Evolutionary conservation across 2,329 filamentous ascomycete species (phyloP), one percentile per base, ranked within the genome.

Genomic region (Penicillium sp.): DNA sequence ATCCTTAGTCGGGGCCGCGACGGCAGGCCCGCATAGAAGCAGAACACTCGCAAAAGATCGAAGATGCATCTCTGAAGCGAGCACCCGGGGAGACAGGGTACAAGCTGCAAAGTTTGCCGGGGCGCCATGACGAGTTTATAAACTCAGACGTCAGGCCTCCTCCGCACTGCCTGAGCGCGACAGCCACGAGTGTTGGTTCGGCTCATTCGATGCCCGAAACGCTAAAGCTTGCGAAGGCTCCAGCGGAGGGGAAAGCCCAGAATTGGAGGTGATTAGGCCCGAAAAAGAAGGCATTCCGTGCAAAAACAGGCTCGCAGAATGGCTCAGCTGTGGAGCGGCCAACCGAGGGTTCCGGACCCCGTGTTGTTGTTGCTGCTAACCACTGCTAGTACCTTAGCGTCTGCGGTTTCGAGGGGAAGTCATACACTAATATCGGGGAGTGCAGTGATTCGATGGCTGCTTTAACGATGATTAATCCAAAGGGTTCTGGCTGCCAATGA

Each of bases 1-100:
- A 47, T 41, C 49, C 48, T 31, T 31, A 38, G 65, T 58, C 23
- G 64, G 62, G 38, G 61, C 66, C 30, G 66, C 66, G 21, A 57
- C 15, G 17, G 66, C 64, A 7, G 41, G 53, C 9, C 51, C 44
- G 54, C 58, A 60, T n/a, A 66, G 47, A 13, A 67, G 59, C 47
- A 69, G 41, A 48, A 51, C 29, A 7, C 57, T 56, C 5, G 57
- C 62, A n/a, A 67, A 46, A 47, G 44, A 46, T 9, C 55, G 56
- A 19, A 64, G 26, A 52, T 61, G 64, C 65, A 67, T 66, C 30
- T 56, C 61, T 23, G 23, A 26, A 29, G 35, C 23, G 46, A 15
- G 9, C 21, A 8, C 48, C 30, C 5, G 15, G 15, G 17, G 29
- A 29, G 9, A 31, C 30, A 17, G 7, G 13, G 9, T 48, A 23